phyloP scores from a whole-genome alignment of 345 rosid genomes.

The Corymbia maculata region DNA sequence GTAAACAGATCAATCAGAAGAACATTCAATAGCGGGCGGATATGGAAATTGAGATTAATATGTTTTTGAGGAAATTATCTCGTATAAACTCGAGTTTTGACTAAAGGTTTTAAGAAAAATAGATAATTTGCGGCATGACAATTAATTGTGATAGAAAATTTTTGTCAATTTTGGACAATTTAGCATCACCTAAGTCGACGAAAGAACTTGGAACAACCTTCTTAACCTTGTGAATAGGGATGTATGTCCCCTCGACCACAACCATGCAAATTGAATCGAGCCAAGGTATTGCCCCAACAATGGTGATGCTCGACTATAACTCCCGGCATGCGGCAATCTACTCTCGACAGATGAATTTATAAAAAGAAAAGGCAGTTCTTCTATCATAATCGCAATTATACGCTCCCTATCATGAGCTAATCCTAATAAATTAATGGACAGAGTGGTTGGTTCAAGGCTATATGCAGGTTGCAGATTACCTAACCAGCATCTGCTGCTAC shows the following conservation, averaged over 20 bases:
- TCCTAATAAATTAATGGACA: neutral
- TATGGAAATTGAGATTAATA: neutral
- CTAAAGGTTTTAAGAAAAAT: neutral
- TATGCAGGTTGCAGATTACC: neutral
- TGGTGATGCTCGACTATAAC: neutral
- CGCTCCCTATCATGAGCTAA: neutral
- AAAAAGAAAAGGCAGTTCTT: rapidly evolving
- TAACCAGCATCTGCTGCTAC: neutral
- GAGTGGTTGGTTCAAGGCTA: neutral
- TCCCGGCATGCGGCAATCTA: neutral
- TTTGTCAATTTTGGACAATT: neutral
- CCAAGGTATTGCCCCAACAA: neutral
- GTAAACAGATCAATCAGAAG: neutral
- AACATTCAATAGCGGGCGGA: neutral
- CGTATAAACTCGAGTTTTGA: neutral
- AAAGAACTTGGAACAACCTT: neutral
- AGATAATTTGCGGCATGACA: neutral
- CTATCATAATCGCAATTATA: neutral
- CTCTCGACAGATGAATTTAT: neutral
- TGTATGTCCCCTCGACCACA: neutral
- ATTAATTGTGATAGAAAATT: neutral
- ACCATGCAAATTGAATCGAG: neutral
- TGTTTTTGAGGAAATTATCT: neutral
- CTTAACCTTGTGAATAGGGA: neutral
- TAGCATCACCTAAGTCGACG: neutral